phyloP scores from a whole-genome alignment of 2,329 filamentous ascomycete species.

The Monosporascus ibericus region DNA sequence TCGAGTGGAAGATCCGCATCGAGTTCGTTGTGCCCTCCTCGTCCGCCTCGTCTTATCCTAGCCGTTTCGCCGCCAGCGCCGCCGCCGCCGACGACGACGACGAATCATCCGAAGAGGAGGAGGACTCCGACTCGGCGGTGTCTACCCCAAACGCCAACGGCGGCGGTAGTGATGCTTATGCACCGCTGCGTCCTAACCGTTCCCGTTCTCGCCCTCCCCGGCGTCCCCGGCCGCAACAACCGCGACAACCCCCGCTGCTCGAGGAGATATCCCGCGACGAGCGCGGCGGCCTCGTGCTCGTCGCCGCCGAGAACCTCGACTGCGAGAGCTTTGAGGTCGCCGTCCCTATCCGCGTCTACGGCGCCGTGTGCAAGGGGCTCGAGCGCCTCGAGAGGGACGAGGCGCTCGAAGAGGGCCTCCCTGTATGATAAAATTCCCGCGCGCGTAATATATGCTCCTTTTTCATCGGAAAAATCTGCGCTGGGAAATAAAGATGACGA shows the following conservation, averaged over 20 bases:
- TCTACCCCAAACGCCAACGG: no score
- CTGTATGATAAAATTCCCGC: slow-evolving; percentile 1
- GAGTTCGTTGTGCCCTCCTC: slow-evolving; percentile 80
- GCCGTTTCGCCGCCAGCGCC: slow-evolving; percentile 16
- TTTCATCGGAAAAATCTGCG: no score
- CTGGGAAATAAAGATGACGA: no score
- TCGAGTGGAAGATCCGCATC: slow-evolving; percentile 84
- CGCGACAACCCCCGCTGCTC: slow-evolving; percentile 47
- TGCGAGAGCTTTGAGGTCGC: slow-evolving; percentile 90
- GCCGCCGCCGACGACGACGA: slow-evolving; percentile 18
- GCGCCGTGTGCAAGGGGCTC: slow-evolving; percentile 51
- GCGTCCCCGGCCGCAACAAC: no score
- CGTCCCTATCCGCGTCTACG: slow-evolving; percentile 78
- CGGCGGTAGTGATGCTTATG: background rate
- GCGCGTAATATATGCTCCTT: no score
- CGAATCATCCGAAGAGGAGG: slow-evolving; percentile 5
- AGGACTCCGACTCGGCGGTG: background rate
- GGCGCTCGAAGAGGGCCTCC: slow-evolving; percentile 37
- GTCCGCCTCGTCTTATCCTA: background rate
- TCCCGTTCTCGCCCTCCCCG: no score
- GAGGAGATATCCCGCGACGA: slow-evolving; percentile 78
- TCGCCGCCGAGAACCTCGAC: slow-evolving; percentile 69
- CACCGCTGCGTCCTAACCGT: no score
- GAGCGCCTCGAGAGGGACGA: slow-evolving; percentile 52
- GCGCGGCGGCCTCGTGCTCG: slow-evolving; percentile 64